A percentile compares a stretch with the other conserved stretches of the same genome.
Evolutionary conservation across 352 stramenopile species (phyloP).

Genomic region (Phytophthora tubulina): DNA sequence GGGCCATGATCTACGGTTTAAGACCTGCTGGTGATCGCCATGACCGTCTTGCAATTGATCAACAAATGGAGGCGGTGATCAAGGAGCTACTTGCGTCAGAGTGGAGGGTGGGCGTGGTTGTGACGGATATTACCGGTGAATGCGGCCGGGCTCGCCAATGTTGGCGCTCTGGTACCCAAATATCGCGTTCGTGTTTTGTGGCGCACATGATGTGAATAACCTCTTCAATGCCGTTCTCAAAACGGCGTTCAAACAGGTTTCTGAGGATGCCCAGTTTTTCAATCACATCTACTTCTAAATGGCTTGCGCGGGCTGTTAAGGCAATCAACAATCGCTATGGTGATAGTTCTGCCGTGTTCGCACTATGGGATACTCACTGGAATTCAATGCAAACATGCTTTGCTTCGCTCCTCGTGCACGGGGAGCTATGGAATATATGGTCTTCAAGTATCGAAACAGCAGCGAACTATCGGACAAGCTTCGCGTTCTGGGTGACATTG

Average conservation of each 20-base stretch:
- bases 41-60: conserved; percentile 14
- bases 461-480: conserved; percentile 1
- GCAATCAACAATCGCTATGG: conserved; percentile 17
- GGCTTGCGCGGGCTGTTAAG: neutral
- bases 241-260: conserved; percentile 8
- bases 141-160: conserved; percentile 23
- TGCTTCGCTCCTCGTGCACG: conserved; percentile 18
- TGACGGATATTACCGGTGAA: conserved; percentile 27
- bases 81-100: conserved; percentile 6
- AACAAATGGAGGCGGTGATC: conserved; percentile 23
- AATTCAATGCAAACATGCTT: conserved; percentile 25
- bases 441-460: conserved; percentile 16
- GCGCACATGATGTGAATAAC: conserved; percentile 35
- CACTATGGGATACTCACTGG: conserved; percentile 18
- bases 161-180: conserved; percentile 25
- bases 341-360: conserved; percentile 14
- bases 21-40: conserved; percentile 12
- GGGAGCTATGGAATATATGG: conserved; percentile 14
- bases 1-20: conserved; percentile 9
- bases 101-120: conserved; percentile 17
- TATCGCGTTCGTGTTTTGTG: conserved; percentile 23
- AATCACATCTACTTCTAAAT: conserved; percentile 30
- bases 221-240: conserved; percentile 28
- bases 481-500: neutral
- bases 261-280: conserved; percentile 16